Base-by-base conservation (phyloP, 495 filamentous ascomycete genomes). In the Lineolata rhizophorae region DNA sequence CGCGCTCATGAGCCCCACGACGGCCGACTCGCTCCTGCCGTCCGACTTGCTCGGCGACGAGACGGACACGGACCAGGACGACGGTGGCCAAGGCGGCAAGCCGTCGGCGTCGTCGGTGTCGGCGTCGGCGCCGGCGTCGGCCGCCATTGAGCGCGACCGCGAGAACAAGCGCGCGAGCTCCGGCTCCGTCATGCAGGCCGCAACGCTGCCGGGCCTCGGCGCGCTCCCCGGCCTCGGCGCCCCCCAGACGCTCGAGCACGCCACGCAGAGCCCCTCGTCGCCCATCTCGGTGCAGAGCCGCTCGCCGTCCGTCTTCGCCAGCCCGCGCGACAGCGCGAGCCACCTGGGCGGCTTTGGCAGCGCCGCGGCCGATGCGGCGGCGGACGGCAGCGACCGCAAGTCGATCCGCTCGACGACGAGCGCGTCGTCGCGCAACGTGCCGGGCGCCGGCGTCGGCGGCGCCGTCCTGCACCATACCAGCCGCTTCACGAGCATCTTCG, bases 41-140 rank as follows among this genome's bases (percentile, higher is more conserved):
- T 50, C 52, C 9, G 53, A 44, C 19, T 41, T 57, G n/a, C 47
- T 57, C 34, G 48, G 41, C 3, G 47, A 51, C 20, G 51, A 54
- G 29, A 30, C 35, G 1, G 41, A 35, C 12, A 25, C 22, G 22
- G 6, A n/a, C 22, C n/a, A n/a, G n/a, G n/a, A n/a, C n/a, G n/a
- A n/a, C n/a, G n/a, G n/a, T n/a, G n/a, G n/a, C n/a, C n/a, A n/a
- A n/a, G n/a, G n/a, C n/a, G n/a, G n/a, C n/a, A n/a, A n/a, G n/a
- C n/a, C n/a, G n/a, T n/a, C n/a, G n/a, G n/a, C n/a, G n/a, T n/a
- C n/a, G n/a, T n/a, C n/a, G n/a, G n/a, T n/a, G n/a, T n/a, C n/a
- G n/a, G n/a, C n/a, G n/a, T n/a, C n/a, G n/a, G n/a, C n/a, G n/a
- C n/a, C n/a, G n/a, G n/a, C n/a, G n/a, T n/a, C n/a, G n/a, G n/a